Evolutionary conservation across 345 rosid genomes (phyloP).

Genomic region (Excoecaria agallocha): DNA sequence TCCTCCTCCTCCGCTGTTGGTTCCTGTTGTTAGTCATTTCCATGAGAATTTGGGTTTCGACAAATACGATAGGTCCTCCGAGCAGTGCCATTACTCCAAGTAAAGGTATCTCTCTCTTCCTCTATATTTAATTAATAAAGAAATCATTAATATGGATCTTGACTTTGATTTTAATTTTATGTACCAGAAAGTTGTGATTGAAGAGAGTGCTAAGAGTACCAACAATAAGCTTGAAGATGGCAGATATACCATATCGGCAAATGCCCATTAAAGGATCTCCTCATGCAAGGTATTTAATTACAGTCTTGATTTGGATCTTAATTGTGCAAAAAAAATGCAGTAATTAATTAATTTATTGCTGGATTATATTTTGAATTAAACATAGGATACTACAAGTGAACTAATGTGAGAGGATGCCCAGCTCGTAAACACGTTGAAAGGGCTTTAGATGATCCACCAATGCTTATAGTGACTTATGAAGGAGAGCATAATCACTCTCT

Average conservation of each 20-base stretch:
- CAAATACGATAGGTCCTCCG: slow-evolving; percentile 57
- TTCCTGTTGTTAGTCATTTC: no score
- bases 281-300: slow-evolving; percentile 22
- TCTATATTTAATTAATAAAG: no score
- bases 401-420: no score
- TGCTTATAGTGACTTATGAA: no score
- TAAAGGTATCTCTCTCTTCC: slow-evolving; percentile 37
- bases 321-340: neutral
- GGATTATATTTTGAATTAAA: no score
- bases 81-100: slow-evolving; percentile 91
- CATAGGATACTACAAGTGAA: no score
- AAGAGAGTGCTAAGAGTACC: slow-evolving; percentile 30
- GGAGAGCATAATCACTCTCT: no score
- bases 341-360: no score
- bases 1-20: no score
- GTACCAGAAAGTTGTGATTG: slow-evolving; percentile 24
- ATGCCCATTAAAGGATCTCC: slow-evolving; percentile 35
- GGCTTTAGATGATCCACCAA: no score
- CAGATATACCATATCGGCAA: slow-evolving; percentile 34
- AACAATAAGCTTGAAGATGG: slow-evolving; percentile 32
- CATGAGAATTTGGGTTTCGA: slow-evolving; percentile 52
- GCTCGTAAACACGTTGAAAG: no score
- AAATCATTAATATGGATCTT: neutral
- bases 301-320: neutral
- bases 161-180: no score